A percentile compares a stretch with the other conserved stretches of the same genome.
Evolutionary conservation across 2,329 filamentous ascomycete genomes (phyloP).

Genomic region (Colletotrichum somersetense): DNA sequence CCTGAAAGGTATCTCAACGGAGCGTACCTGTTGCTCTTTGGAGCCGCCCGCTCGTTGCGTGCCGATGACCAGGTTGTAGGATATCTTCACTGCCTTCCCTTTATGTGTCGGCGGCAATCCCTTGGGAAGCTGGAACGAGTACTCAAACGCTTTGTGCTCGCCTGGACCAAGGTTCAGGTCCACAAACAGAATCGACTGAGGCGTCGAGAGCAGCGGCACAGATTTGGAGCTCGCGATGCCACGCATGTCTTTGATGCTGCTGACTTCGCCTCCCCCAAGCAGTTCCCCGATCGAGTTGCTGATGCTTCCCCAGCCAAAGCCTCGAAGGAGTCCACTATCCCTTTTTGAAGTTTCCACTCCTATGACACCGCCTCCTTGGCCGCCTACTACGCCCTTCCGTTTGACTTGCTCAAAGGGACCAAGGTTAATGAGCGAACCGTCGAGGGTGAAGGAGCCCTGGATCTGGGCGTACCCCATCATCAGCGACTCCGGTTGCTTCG

Average conservation of each 20-base stretch:
- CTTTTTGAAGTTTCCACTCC: slow-evolving; percentile 81
- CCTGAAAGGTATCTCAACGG: slow-evolving; percentile 93
- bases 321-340: slow-evolving; percentile 82
- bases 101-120: slow-evolving; percentile 92
- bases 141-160: slow-evolving; percentile 89
- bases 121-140: slow-evolving; percentile 85
- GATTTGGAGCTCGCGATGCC: slow-evolving; percentile 87
- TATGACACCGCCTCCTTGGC: slow-evolving; percentile 88
- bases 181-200: slow-evolving; percentile 95
- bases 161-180: slow-evolving; percentile 89
- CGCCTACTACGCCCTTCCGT: slow-evolving; percentile 89
- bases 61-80: slow-evolving; percentile 90
- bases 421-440: slow-evolving; percentile 91
- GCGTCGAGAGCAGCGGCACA: slow-evolving; percentile 92
- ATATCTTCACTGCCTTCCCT: slow-evolving; percentile 93
- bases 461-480: slow-evolving; percentile 99
- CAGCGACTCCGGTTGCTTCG: slow-evolving; percentile 77
- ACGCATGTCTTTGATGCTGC: slow-evolving; percentile 96
- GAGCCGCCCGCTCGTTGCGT: slow-evolving; percentile 86
- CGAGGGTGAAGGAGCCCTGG: slow-evolving; percentile 90
- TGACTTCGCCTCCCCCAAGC: slow-evolving; percentile 87
- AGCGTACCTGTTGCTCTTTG: slow-evolving; percentile 85
- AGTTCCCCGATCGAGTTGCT: slow-evolving; percentile 90
- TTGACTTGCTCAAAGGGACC: slow-evolving; percentile 96
- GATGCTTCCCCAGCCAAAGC: slow-evolving; percentile 89